Evolutionary conservation across 1,284 basidiomycete species (phyloP).

Genomic region (Athelia psychrophila): DNA sequence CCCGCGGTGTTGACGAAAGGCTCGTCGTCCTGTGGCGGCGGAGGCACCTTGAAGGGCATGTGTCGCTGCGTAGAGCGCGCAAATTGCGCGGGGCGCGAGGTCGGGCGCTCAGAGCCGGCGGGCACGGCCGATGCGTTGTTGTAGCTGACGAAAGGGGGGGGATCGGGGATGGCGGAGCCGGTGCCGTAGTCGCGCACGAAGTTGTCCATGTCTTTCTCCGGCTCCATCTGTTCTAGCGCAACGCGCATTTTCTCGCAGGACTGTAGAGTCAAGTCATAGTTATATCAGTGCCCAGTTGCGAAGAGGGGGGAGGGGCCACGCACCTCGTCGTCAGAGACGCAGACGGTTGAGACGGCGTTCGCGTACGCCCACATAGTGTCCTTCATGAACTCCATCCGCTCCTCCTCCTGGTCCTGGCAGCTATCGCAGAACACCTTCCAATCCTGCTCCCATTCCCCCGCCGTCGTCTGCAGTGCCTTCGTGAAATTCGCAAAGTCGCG

Average conservation of each 20-base stretch:
- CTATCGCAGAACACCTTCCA: conserved; percentile 95
- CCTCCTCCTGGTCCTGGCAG: conserved; percentile 95
- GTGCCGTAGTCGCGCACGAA: conserved; percentile 87
- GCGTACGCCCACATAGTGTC: conserved; percentile 96
- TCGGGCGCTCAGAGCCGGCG: conserved; percentile 49
- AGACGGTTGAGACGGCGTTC: conserved; percentile 93
- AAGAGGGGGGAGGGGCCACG: conserved; percentile 24
- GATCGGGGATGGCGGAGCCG: conserved; percentile 80
- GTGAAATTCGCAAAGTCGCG: conserved; percentile 90
- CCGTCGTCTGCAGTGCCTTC: conserved; percentile 78
- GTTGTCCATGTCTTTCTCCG: conserved; percentile 79
- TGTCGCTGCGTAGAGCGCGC: conserved; percentile 26
- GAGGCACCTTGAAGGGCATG: conserved; percentile 45
- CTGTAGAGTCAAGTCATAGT: conserved; percentile 39
- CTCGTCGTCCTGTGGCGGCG: conserved; percentile 36
- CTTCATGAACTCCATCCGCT: conserved; percentile 91
- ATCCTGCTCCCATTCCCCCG: conserved; percentile 86
- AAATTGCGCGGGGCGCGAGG: conserved; percentile 57
- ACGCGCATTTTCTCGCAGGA: conserved; percentile 87
- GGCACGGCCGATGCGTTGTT: conserved; percentile 61
- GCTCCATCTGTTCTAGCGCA: conserved; percentile 80
- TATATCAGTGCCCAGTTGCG: conserved; percentile 3
- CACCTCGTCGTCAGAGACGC: conserved; percentile 95
- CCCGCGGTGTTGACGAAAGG: conserved; percentile 59
- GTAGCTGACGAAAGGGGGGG: conserved; percentile 81